phyloP scores from a whole-genome alignment of 805 yeast genomes.

The Kuraishia piskuri region DNA sequence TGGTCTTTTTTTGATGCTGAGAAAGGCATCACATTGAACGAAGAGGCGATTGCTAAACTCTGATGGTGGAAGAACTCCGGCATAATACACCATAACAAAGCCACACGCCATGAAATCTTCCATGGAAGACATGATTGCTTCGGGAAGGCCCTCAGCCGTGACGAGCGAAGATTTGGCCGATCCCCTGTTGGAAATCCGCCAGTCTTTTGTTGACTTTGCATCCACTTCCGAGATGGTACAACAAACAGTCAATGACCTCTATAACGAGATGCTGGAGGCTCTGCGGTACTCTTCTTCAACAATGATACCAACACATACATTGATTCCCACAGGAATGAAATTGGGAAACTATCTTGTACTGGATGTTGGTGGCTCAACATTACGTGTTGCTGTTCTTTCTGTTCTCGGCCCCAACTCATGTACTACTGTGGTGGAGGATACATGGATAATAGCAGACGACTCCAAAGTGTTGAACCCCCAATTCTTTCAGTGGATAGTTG shows the following conservation, averaged over 20 bases:
- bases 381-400: slow-evolving; percentile 25
- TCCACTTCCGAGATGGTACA: not conserved
- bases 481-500: slow-evolving; percentile 36
- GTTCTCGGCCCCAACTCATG: slow-evolving; percentile 4
- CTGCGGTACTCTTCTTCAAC: slow-evolving; percentile 4
- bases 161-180: not conserved
- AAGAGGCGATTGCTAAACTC: too few relatives aligned
- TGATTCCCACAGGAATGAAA: slow-evolving; percentile 10
- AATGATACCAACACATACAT: slow-evolving; percentile 7
- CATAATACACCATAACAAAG: too few relatives aligned
- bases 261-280: not conserved
- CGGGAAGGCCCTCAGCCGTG: not conserved
- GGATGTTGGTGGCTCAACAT: slow-evolving; percentile 53
- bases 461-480: slow-evolving; percentile 28
- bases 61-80: too few relatives aligned
- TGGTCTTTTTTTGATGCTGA: too few relatives aligned
- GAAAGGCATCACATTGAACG: too few relatives aligned
- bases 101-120: too few relatives aligned
- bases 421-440: slow-evolving; percentile 9
- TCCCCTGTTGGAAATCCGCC: not conserved
- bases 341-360: slow-evolving; percentile 27
- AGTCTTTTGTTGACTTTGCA: not conserved
- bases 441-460: slow-evolving; percentile 30
- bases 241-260: not conserved
- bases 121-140: not conserved